These are phyloP conservation scores for Hanseniaspora gamundiae DNA, from an alignment of 1,139 yeast species.

Conservation along the genomic window DNA sequence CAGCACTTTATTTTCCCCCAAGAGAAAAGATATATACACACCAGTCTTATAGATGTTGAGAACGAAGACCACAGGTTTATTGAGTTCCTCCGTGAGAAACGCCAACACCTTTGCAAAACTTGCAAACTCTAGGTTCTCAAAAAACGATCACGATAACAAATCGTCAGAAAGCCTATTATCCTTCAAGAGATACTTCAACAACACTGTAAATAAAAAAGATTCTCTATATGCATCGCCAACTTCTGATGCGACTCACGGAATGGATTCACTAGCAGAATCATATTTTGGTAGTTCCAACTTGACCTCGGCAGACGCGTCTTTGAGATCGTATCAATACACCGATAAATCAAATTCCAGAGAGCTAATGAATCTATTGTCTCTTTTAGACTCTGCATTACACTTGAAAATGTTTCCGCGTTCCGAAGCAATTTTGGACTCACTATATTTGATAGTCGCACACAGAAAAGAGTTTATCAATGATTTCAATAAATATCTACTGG, in stretches of 20 bases:
- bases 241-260: neutral
- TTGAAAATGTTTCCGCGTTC: slow-evolving; percentile 65
- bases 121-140: neutral
- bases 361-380: slow-evolving; percentile 56
- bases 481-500: slow-evolving; percentile 37
- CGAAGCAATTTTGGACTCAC: slow-evolving; percentile 47
- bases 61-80: too few species aligned
- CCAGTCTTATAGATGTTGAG: too few species aligned
- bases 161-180: too few species aligned
- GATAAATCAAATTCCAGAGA: slow-evolving; percentile 29
- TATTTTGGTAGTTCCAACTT: neutral
- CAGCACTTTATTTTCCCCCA: too few species aligned
- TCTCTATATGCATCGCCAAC: neutral
- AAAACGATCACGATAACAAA: too few species aligned
- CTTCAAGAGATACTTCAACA: neutral
- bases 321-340: slow-evolving; percentile 1
- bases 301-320: neutral
- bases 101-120: neutral
- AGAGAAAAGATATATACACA: too few species aligned
- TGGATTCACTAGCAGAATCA: neutral
- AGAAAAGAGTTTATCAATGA: slow-evolving; percentile 27
- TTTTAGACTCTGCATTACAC: slow-evolving; percentile 69
- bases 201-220: neutral
- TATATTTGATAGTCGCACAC: slow-evolving; percentile 33
- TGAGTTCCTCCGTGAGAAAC: too few species aligned